These are phyloP conservation scores for Astrothelium macrocarpum DNA, from an alignment of 495 filamentous ascomycete species.

Conservation along the genomic window DNA sequence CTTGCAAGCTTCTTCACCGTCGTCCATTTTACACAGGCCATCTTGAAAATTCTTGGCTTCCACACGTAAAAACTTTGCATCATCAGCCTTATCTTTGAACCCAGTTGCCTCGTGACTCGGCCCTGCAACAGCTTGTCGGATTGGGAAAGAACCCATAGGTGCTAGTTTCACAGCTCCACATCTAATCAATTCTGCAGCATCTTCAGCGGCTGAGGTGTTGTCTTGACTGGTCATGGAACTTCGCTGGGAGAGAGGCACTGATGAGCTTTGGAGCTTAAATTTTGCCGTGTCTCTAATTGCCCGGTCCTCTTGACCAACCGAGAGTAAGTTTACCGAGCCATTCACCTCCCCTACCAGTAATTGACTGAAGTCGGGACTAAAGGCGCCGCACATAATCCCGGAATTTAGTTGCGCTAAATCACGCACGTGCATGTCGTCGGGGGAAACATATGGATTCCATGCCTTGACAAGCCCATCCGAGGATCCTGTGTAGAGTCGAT, in stretches of 20 bases:
- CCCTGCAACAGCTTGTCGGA: slow-evolving; percentile 31
- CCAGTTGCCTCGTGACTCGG: slow-evolving; percentile 16
- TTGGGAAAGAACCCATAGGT: slow-evolving; percentile 29
- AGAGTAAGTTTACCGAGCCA: slow-evolving; percentile 60
- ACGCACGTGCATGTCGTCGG: slow-evolving; percentile 51
- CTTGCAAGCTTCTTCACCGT: neutral
- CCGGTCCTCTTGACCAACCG: slow-evolving; percentile 21
- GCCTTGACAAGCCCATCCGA: slow-evolving; percentile 80
- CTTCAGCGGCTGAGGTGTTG: neutral
- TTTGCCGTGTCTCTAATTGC: slow-evolving; percentile 16
- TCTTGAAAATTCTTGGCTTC: neutral
- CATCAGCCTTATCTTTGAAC: neutral
- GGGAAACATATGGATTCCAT: slow-evolving; percentile 65
- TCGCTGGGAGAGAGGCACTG: slow-evolving; percentile 2
- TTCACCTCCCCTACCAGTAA: slow-evolving; percentile 68
- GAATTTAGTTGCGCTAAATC: slow-evolving; percentile 44
- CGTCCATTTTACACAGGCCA: neutral
- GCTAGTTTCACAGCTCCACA: slow-evolving; percentile 18
- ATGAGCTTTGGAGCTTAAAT: slow-evolving; percentile 15
- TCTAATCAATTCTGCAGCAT: slow-evolving; percentile 16
- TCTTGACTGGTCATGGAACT: neutral
- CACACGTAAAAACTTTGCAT: neutral
- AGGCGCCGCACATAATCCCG: slow-evolving; percentile 56
- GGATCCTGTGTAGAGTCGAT: slow-evolving; percentile 77
- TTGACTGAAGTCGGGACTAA: slow-evolving; percentile 60